Evolutionary conservation across 305 asterid genomes (phyloP), one percentile per base, ranked within the genome.

Genomic region (Fraxinus sp.): DNA sequence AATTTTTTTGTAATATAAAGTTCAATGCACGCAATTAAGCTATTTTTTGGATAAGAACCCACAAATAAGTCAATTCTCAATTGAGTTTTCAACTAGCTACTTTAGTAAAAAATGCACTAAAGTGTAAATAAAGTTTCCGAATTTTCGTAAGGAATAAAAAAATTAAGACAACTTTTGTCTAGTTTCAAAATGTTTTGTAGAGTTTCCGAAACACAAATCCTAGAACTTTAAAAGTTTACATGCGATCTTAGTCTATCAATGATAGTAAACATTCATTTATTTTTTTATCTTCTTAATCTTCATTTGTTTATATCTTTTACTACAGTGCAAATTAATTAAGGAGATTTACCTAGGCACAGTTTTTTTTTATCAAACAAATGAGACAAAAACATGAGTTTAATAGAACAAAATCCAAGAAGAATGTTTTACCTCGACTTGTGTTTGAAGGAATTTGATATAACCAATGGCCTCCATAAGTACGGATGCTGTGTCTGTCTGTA

Each of bases 391-490:
- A 22, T 22, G 24, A 22, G 24, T 22, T 22, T 22, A 22, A 22
- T 22, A 22, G 24, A 22, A 22, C 24, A 22, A 22, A 22, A 22
- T 22, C 85, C 88, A 83, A 87, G 83, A 1, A 89, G 90, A 89
- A 88, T 85, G 88, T 86, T 81, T 81, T 91, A 92, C 98, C 98
- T 95, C 98, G 55, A 95, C 97, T 92, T 93, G 98, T 84, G 37
- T 86, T 80, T 95, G 98, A 78, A 95, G 91, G 88, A 94, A 93
- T 92, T 94, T 94, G 91, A 94, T 94, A 46, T 93, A 94, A 74
- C 98, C 98, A 80, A 92, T 93, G 88, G 98, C 97, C 90, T 93
- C 97, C 98, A 93, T 93, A 7, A 94, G 93, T 85, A 94, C 98
- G 82, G 98, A 93, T 84, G 98, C 98, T 82, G 98, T 94, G 89